A percentile compares a stretch with the other conserved stretches of the same genome.
phyloP scores from a whole-genome alignment of 768 basidiomycete genomes.

The Mycena pura region DNA sequence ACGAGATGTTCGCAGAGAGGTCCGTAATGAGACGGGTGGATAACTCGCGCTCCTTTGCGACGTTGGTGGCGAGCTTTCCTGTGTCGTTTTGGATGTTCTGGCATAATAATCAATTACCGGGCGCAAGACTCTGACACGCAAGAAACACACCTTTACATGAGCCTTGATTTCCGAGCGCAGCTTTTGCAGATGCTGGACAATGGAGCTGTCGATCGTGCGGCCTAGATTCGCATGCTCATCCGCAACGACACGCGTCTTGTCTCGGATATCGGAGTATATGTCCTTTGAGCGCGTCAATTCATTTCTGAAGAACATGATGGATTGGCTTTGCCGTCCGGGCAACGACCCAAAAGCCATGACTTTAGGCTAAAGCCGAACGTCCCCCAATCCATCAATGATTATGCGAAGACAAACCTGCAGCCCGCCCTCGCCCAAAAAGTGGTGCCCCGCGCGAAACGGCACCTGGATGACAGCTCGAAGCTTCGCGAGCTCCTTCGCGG shows the following conservation, averaged over 20 bases:
- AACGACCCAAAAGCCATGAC: neutral
- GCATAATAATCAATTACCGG: slow-evolving; percentile 67
- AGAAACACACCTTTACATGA: slow-evolving; percentile 86
- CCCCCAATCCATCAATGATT: neutral
- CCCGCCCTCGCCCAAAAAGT: slow-evolving; percentile 98
- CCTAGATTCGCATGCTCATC: slow-evolving; percentile 98
- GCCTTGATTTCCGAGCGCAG: slow-evolving; percentile 95
- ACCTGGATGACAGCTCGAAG: slow-evolving; percentile 97
- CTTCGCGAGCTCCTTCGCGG: slow-evolving; percentile 91
- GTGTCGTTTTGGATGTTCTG: slow-evolving; percentile 90
- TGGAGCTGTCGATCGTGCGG: slow-evolving; percentile 94
- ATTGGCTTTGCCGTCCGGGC: slow-evolving; percentile 6
- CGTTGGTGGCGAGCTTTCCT: slow-evolving; percentile 85
- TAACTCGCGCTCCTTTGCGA: slow-evolving; percentile 90
- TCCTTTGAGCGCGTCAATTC: slow-evolving; percentile 4
- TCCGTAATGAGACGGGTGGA: slow-evolving; percentile 87
- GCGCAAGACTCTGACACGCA: too few species aligned
- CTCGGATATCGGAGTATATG: slow-evolving; percentile 60
- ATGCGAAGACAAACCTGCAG: slow-evolving; percentile 59
- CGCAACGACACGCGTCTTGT: slow-evolving; percentile 91
- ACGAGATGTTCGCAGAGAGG: slow-evolving; percentile 81
- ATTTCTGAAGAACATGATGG: slow-evolving; percentile 6
- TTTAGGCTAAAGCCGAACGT: slow-evolving; percentile 46
- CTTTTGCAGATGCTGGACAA: slow-evolving; percentile 97
- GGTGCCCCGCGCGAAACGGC: slow-evolving; percentile 93